Percentiles rank a stretch among this genome's conserved stretches.
Conservation (phyloP, 202 grass and related monocot species). For the Carex arenaria region DNA sequence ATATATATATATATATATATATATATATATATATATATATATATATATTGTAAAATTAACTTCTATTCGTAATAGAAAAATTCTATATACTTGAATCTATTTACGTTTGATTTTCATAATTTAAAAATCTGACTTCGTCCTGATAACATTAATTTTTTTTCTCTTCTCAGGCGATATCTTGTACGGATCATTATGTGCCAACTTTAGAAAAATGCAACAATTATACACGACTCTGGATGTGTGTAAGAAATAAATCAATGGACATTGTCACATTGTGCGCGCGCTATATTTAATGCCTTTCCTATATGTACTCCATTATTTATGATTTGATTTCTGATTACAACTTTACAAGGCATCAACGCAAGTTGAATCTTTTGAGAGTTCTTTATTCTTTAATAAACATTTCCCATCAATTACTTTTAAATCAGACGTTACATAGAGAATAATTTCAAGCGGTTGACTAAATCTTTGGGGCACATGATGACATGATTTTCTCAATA, state of each 20-base stretch:
- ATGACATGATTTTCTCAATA: neutral
- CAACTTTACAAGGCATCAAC: neutral
- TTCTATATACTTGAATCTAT: too few species aligned
- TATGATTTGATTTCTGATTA: slow-evolving; percentile 1
- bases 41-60: too few species aligned
- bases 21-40: too few species aligned
- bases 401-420: neutral
- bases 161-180: neutral
- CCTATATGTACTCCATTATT: neutral
- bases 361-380: neutral
- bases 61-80: too few species aligned
- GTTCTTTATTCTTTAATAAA: neutral
- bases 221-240: neutral
- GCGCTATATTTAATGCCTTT: neutral
- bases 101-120: too few species aligned
- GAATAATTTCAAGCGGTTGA: slow-evolving; percentile 3
- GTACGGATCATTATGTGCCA: neutral
- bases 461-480: neutral
- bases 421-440: neutral
- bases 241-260: neutral
- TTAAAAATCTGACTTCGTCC: too few species aligned
- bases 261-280: neutral
- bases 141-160: too few species aligned
- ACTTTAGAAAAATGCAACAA: neutral
- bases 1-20: too few species aligned